Evolutionary conservation across 306 rosid genomes (phyloP).

Genomic region (Acmispon strigosus): DNA sequence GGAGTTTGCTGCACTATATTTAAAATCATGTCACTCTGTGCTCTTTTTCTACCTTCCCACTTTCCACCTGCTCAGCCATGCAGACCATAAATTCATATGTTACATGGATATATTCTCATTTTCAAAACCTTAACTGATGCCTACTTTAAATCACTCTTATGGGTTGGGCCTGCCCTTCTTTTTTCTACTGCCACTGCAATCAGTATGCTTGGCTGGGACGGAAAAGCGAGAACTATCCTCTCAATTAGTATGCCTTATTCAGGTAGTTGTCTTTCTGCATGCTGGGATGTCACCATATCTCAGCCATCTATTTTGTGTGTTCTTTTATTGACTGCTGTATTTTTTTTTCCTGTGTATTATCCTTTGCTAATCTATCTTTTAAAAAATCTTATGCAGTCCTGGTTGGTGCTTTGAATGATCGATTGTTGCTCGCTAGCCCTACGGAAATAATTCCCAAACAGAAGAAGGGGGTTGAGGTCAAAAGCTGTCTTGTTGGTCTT

Average conservation of each 20-base stretch:
- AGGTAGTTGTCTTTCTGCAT: conserved; percentile 43
- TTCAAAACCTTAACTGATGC: conserved; percentile 54
- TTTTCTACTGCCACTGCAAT: conserved; percentile 89
- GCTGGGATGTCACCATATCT: conserved; percentile 15
- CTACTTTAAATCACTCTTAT: conserved; percentile 89
- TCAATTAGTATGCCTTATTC: conserved; percentile 75
- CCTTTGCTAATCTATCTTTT: conserved; percentile 22
- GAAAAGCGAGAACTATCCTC: conserved; percentile 87
- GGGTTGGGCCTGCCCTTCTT: conserved; percentile 98
- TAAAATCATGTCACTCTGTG: conserved; percentile 1
- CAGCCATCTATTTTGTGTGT: conserved; percentile 10
- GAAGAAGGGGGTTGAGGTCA: conserved; percentile 77
- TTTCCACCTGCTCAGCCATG: conserved; percentile 15
- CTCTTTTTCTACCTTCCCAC: conserved; percentile 11
- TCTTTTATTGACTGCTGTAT: not conserved
- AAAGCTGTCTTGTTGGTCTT: conserved; percentile 97
- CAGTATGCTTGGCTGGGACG: conserved; percentile 97
- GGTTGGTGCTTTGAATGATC: conserved; percentile 88
- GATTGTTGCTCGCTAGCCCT: conserved; percentile 76
- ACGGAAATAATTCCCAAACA: conserved; percentile 86
- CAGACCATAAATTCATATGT: conserved; percentile 5
- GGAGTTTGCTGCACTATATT: conserved; percentile 1
- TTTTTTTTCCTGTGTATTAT: not conserved
- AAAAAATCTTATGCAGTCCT: conserved; percentile 53
- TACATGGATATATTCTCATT: conserved; percentile 7